Evolutionary conservation across 345 rosid species (phyloP), one percentile per base, ranked within the genome.

Genomic region (Zanthoxylum bungeanum): DNA sequence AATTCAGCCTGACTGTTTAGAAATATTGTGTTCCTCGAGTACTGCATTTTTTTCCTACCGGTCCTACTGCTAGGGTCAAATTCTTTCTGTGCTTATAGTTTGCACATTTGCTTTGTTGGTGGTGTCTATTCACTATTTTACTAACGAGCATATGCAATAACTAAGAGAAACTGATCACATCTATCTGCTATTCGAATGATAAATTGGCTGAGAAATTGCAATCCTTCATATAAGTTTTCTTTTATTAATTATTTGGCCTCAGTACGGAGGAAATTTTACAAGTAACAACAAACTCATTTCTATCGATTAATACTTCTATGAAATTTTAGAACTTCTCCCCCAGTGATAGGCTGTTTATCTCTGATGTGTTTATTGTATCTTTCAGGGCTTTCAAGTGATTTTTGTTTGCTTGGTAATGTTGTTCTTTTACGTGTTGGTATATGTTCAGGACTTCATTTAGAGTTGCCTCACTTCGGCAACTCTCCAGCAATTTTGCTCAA

Each of bases 401-500:
- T 27, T n/a, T 9, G 28, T 55, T 75, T 17, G 25, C 33, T 74
- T 25, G 68, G 22, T 57, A 21, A 36, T 68, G 33, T 66, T 25
- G 39, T 19, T 76, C 25, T 66, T 75, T 31, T 69, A 24, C 53
- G 39, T 60, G 27, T 37, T 77, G 58, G 55, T 36, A 66, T 64
- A 81, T 61, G 68, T 83, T 52, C 87, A 95, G 99, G 88, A 82
- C 73, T 74, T 82, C 96, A 49, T 79, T 70, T 64, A 79, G 98
- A 79, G 81, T 73, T 73, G 83, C 93, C 42, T 88, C 99, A 66
- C 84, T 88, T 64, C 86, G 91, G 66, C 99, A 89, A 76, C 97
- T 92, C 52, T 91, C 97, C 49, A 85, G 75, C 85, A 89, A 84
- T 80, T 91, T 89, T 83, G 83, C 98, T 30, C 98, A 92, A 75